Conservation (phyloP, 345 rosid species). For the Murraya koenigii region DNA sequence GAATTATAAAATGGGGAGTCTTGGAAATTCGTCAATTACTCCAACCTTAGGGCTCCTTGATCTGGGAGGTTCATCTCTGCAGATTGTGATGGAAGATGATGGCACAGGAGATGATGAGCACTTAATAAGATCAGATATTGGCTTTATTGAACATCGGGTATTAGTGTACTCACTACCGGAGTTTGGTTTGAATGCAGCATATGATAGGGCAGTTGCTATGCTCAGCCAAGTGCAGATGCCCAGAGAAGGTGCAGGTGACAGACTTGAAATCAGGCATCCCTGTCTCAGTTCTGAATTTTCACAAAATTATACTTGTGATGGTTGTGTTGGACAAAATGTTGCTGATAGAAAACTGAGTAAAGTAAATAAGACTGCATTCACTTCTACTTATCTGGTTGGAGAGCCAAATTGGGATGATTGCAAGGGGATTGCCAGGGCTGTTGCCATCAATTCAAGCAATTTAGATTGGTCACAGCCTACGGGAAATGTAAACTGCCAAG, state of each 20-base stretch:
- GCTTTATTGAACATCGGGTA: constrained; percentile 30
- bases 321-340: constrained; percentile 19
- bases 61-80: constrained; percentile 68
- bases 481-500: constrained; percentile 28
- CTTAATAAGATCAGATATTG: constrained; percentile 36
- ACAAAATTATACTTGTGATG: constrained; percentile 42
- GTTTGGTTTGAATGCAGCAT: constrained; percentile 57
- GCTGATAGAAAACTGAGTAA: constrained; percentile 12
- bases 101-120: constrained; percentile 21
- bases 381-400: constrained; percentile 35
- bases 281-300: constrained; percentile 42
- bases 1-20: constrained; percentile 48
- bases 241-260: constrained; percentile 12
- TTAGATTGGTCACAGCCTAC: constrained; percentile 18
- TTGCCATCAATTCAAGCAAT: constrained; percentile 42
- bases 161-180: constrained; percentile 46
- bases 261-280: constrained; percentile 44
- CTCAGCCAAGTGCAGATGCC: constrained; percentile 21
- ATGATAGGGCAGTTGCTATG: constrained; percentile 50
- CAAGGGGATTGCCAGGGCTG: constrained; percentile 41
- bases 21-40: constrained; percentile 32
- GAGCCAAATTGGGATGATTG: constrained; percentile 53
- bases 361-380: constrained; percentile 7
- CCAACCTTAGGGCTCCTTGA: constrained; percentile 56
- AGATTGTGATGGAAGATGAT: constrained; percentile 45